A percentile compares a stretch with the other conserved stretches of the same genome.
These are phyloP conservation scores for Brassica balearica DNA, from an alignment of 441 rosid genomes.

Conservation along the genomic window DNA sequence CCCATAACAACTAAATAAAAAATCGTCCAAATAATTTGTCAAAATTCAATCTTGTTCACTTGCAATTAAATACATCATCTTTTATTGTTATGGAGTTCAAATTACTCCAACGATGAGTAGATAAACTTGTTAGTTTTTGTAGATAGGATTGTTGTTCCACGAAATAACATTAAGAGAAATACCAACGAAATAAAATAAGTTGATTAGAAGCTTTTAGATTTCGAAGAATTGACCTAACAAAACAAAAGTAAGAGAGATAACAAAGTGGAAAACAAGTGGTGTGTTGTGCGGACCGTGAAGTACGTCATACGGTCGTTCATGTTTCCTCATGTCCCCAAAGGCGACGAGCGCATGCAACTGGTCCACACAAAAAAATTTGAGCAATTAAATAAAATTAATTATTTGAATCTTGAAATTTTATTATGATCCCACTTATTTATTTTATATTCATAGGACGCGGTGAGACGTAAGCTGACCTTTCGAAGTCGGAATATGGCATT, in stretches of 20 bases:
- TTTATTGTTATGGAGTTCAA: not conserved
- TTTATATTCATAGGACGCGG: constrained; percentile 22
- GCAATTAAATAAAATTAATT: not conserved
- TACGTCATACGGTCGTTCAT: constrained; percentile 30
- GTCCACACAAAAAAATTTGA: constrained; percentile 28
- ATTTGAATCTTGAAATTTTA: no score
- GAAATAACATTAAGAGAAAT: constrained; percentile 3
- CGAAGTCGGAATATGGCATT: constrained; percentile 44
- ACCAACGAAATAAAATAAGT: not conserved
- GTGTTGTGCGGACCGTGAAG: constrained; percentile 39
- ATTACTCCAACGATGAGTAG: not conserved
- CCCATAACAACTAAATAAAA: not conserved
- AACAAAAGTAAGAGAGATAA: constrained; percentile 18
- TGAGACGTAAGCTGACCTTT: constrained; percentile 53
- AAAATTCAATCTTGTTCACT: not conserved
- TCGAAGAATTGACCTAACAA: constrained; percentile 31
- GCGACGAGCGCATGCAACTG: constrained; percentile 38
- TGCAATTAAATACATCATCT: not conserved
- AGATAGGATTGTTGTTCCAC: constrained; percentile 1
- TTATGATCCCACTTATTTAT: constrained; percentile 22
- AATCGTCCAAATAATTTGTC: not conserved
- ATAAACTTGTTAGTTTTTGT: not conserved
- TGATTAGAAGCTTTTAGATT: constrained; percentile 19
- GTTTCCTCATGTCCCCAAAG: constrained; percentile 41
- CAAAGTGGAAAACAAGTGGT: constrained; percentile 34